Conservation (phyloP, 2,329 filamentous ascomycete species). For the Hymenoscyphus albidus region DNA sequence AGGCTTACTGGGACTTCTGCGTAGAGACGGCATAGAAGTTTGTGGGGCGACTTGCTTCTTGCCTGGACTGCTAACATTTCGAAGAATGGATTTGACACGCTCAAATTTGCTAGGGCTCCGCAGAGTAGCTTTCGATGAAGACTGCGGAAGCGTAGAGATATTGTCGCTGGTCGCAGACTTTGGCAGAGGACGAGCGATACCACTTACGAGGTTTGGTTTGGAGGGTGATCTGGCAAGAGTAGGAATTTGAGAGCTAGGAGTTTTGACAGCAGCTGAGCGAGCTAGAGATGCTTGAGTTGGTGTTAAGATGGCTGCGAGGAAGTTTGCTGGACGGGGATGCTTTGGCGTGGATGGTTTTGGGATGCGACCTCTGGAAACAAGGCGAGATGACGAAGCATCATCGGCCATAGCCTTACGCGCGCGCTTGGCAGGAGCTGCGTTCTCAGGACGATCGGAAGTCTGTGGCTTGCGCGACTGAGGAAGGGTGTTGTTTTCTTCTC, state of each 20-base stretch:
- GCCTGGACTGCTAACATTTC: slow-evolving; percentile 32
- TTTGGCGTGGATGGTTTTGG: slow-evolving; percentile 39
- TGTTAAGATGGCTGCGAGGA: slow-evolving; percentile 61
- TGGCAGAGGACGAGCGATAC: slow-evolving; percentile 46
- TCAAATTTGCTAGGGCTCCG: slow-evolving; percentile 36
- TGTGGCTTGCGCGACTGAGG: slow-evolving; percentile 9
- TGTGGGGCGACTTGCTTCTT: slow-evolving; percentile 24
- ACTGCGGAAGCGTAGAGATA: slow-evolving; percentile 35
- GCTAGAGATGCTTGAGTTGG: slow-evolving; percentile 74
- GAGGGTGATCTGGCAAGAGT: slow-evolving; percentile 52
- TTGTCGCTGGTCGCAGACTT: slow-evolving; percentile 52
- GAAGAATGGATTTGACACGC: slow-evolving; percentile 56
- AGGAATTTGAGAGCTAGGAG: slow-evolving; percentile 44
- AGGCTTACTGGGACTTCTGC: slow-evolving; percentile 43
- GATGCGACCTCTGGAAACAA: slow-evolving; percentile 50
- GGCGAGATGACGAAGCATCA: slow-evolving; percentile 64
- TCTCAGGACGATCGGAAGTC: slow-evolving; percentile 29
- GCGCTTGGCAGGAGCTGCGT: slow-evolving; percentile 59
- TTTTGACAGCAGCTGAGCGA: slow-evolving; percentile 53
- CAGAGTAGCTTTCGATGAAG: slow-evolving; percentile 23
- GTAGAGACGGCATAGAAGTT: slow-evolving; percentile 25
- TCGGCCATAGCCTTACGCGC: slow-evolving; percentile 63
- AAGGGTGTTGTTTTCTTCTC: slow-evolving; percentile 43
- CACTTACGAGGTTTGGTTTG: slow-evolving; percentile 40
- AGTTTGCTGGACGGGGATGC: slow-evolving; percentile 42